phyloP scores from a whole-genome alignment of 2,329 filamentous ascomycete species.

The Monosporascus sp. region DNA sequence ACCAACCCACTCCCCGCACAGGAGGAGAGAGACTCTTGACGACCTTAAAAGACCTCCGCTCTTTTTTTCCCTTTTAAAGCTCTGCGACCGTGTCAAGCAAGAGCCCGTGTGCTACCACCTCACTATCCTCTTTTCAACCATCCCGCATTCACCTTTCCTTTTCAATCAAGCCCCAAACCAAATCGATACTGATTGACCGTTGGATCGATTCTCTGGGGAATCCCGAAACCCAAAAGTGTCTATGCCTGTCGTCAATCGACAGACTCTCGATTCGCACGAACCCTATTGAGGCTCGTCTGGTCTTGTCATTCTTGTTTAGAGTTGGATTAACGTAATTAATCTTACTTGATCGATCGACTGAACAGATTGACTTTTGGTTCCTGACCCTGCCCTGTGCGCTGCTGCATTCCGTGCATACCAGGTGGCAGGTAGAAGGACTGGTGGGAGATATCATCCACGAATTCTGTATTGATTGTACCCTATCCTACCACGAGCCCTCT shows the following conservation, averaged over 20 bases:
- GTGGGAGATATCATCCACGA: no score
- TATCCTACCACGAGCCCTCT: background rate
- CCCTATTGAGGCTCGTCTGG: no score
- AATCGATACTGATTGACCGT: slow-evolving; percentile 31
- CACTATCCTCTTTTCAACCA: slow-evolving; percentile 47
- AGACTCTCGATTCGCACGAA: background rate
- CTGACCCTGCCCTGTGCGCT: no score
- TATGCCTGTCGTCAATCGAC: slow-evolving; percentile 18
- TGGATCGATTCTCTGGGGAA: slow-evolving; percentile 35
- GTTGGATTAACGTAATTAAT: background rate
- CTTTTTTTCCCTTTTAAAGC: slow-evolving; percentile 32
- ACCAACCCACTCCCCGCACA: background rate
- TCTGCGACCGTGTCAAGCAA: slow-evolving; percentile 34
- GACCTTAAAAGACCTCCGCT: slow-evolving; percentile 4
- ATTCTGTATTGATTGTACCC: background rate
- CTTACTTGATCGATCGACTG: background rate
- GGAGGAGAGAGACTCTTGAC: background rate
- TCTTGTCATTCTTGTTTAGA: background rate
- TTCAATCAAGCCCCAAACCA: slow-evolving; percentile 36
- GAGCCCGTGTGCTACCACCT: slow-evolving; percentile 43
- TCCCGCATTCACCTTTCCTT: slow-evolving; percentile 43
- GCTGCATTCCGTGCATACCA: background rate
- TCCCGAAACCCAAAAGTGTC: slow-evolving; percentile 30
- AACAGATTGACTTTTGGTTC: background rate
- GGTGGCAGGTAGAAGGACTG: background rate